Base-by-base conservation (phyloP, 192 early-diverging fungal genomes). In the Backusella mclennaniae region DNA sequence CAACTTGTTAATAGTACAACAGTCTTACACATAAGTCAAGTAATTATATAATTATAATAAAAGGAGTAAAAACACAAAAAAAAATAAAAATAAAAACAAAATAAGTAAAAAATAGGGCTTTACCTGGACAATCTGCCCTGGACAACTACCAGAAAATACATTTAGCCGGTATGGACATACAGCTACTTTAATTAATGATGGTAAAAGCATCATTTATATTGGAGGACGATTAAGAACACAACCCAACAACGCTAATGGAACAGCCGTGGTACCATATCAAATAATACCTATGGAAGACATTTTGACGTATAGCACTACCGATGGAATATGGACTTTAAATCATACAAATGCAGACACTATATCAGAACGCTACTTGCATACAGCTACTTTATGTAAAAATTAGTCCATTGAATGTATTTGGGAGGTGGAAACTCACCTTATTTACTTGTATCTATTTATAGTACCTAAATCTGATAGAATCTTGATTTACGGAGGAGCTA, bases 401-500 rank as follows among this genome's bases (percentile, higher is more conserved):
- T 0, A 44, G 0, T 17, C 5, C 15, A 44, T 44, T 44, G 4
- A 44, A 44, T 44, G 1, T n/a, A 49, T 0, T 49, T 49, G 4
- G 5, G 6, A n/a, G 19, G 1, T 67, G 35, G 19, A 35, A 33
- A 67, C 17, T 36, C 17, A 35, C 33, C 33, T 33, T 33, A 33
- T 33, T 33, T 33, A 3, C 19, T 67, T 6, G n/a, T 67, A 67
- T n/a, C 19, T 44, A 44, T 67, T 35, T 66, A 29, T 67, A 69
- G 68, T 69, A 69, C 68, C 68, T 7, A 12, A 69, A 38, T 69
- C 68, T 41, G 68, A 38, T 21, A 38, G 36, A 21, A 41, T 69
- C 21, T 69, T 69, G 35, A 69, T 69, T 41, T 69, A 69, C 4
- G 68, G 68, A 21, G 68, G 68, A 7, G 68, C 68, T 21, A 69